These are phyloP conservation scores for Sanghuangporus sanghuang DNA, from an alignment of 1,284 basidiomycete genomes.

Conservation along the genomic window DNA sequence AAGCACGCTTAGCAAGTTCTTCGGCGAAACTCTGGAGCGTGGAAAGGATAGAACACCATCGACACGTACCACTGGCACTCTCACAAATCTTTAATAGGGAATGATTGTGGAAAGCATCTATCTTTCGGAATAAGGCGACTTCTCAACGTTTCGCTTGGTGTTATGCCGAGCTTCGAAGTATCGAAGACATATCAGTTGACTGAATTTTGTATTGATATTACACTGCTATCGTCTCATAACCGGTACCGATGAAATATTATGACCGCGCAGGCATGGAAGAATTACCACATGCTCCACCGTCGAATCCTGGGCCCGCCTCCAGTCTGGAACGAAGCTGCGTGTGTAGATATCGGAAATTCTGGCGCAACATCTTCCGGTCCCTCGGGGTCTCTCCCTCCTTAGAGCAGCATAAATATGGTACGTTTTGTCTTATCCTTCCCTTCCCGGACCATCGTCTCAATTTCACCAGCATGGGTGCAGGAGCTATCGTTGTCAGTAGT, in stretches of 20 bases:
- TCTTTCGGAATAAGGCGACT: not conserved
- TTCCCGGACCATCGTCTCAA: not conserved
- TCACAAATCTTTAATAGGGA: not conserved
- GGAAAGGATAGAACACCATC: not conserved
- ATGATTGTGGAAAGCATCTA: not conserved
- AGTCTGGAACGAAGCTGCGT: not conserved
- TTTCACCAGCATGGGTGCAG: constrained; percentile 37
- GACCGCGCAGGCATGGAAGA: not conserved
- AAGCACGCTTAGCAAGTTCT: constrained; percentile 3
- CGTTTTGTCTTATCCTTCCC: not conserved
- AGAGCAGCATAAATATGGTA: constrained; percentile 5
- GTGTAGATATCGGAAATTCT: constrained; percentile 8
- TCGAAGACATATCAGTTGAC: not conserved
- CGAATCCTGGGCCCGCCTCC: not conserved
- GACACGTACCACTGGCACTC: constrained; percentile 1
- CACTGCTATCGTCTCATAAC: not conserved
- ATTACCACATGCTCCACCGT: not conserved
- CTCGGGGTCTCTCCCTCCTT: not conserved
- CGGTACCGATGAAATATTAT: not conserved
- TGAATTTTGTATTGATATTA: not conserved
- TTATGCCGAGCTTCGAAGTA: not conserved
- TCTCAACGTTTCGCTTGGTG: not conserved
- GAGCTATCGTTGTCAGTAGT: constrained; percentile 31
- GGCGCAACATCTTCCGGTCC: not conserved
- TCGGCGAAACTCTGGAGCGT: constrained; percentile 12